Base-by-base conservation (phyloP, 2,329 filamentous ascomycete genomes). In the Talaromyces islandicus region DNA sequence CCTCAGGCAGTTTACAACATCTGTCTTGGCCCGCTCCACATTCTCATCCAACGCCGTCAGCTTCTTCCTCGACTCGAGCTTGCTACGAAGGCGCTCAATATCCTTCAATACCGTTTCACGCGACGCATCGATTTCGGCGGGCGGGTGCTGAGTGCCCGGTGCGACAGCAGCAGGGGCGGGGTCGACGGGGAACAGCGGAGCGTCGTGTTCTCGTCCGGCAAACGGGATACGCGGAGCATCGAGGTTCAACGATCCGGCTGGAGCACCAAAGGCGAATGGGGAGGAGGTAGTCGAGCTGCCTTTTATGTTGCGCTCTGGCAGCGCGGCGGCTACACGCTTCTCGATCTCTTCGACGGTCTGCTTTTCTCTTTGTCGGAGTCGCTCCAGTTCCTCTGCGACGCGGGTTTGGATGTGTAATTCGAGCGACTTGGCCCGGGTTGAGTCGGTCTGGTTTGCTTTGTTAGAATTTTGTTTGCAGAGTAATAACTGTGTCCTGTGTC, bases 341-440 rank as follows among this genome's bases (percentile, higher is more conserved):
- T 88, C 85, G 62, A 90, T 84, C 60, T 86, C 80, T 66, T 83
- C 81, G 64, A 96, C 87, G 61, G 87, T 85, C 55, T 86, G 82
- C 65, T 85, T 78, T 73, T 93, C 88, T 68, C 87, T 80, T 64
- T 85, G 82, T 73, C 88, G 87, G 65, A 96, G 85, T 68, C 87
- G 88, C 76, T 88, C 86, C 66, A 97, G 90, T 78, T 97, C 92
- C 69, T 86, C 83, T 69, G 88, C 86, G 63, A 97, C 91, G 76
- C 93, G 92, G 72, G 85, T 80, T 80, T 97, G 92, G 75, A 96
- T 88, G 69, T 93, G 88, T 64, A 94, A 86, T 79, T 97, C 93
- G 75, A 91, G 80, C 71, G 88, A 82, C 78, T 90, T 90, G 69
- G 88, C 84, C 73, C 93, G 92, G 65, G 91, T 92, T 62, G 88